Percentiles rank a stretch among this genome's conserved stretches.
Evolutionary conservation across 1,284 basidiomycete genomes (phyloP).

Genomic region (Ceratobasidium sp.): DNA sequence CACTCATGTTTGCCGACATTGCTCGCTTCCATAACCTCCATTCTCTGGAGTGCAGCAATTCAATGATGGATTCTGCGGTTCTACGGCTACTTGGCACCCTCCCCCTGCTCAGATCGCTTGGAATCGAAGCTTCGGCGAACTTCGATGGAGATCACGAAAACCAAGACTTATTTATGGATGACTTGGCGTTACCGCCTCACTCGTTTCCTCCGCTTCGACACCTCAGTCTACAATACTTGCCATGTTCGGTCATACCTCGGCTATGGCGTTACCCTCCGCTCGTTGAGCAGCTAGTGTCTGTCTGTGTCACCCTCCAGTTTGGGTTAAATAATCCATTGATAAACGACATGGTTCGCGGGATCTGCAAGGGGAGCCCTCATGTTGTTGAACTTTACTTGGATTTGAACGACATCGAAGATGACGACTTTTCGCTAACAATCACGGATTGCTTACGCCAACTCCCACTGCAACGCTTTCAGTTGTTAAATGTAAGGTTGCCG

Average conservation of each 20-base stretch:
- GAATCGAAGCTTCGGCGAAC: neutral
- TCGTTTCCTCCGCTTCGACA: conserved; percentile 6
- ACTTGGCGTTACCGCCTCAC: neutral
- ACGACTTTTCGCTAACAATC: neutral
- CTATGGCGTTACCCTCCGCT: neutral
- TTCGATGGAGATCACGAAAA: neutral
- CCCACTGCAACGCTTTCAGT: conserved; percentile 1
- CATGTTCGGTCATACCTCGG: neutral
- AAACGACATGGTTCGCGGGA: neutral
- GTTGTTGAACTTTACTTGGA: neutral
- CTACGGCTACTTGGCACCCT: neutral
- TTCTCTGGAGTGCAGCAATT: neutral
- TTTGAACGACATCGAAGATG: neutral
- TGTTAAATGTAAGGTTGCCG: neutral
- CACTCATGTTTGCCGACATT: neutral
- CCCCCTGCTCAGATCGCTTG: neutral
- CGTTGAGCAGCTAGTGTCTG: neutral
- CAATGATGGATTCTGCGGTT: neutral
- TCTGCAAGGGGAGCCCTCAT: conserved; percentile 9
- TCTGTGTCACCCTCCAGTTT: neutral
- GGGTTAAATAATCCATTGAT: neutral
- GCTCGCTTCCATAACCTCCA: neutral
- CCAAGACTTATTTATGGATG: neutral
- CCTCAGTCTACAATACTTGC: neutral
- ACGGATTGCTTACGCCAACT: neutral